Base-by-base conservation (phyloP, 306 rosid genomes). In the cucumber (Cucumis sativus) region DNA sequence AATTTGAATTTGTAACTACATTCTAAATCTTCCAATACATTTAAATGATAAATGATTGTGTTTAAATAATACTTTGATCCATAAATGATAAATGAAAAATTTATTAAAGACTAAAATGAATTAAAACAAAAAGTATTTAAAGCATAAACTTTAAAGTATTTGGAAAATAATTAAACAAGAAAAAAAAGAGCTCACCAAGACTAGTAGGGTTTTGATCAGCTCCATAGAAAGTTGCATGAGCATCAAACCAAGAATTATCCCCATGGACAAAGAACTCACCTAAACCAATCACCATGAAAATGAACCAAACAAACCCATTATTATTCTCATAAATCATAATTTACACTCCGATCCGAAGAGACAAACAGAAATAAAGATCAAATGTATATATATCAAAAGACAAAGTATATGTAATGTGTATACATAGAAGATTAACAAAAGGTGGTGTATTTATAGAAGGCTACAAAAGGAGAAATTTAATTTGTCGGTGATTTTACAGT, bases 181-280 rank as follows among this genome's bases (percentile, higher is more conserved):
- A 6, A 20, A 2, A n/a, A 58, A 28, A 58, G 5, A 15, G 61
- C 84, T 80, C 76, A 92, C 98, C 96, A 45, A 92, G 88, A 40
- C 82, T 82, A 23, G 88, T 67, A 67, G 98, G 98, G 84, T 56
- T 86, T 82, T 88, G 89, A 80, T 86, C 82, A 78, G 88, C 80
- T 63, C 96, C 98, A 75, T 92, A 92, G 86, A 90, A 92, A 63
- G 94, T 92, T 86, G 96, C 96, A 88, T 90, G 98, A 78, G 85
- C 97, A 37, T 80, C 77, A 79, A 88, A 85, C 98, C 98, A 92
- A 80, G 82, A 73, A 21, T 74, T 81, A 61, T 61, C 37, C 80
- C 82, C 51, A 58, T 16, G 35, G 69, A 54, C 77, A 15, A 79
- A 60, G 83, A 37, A 66, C 40, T 79, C 13, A 57, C 77, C 73